A percentile compares a stretch with the other conserved stretches of the same genome.
Evolutionary conservation across 2,329 filamentous ascomycete genomes (phyloP).

Genomic region (Trichoderma cornu-damae): DNA sequence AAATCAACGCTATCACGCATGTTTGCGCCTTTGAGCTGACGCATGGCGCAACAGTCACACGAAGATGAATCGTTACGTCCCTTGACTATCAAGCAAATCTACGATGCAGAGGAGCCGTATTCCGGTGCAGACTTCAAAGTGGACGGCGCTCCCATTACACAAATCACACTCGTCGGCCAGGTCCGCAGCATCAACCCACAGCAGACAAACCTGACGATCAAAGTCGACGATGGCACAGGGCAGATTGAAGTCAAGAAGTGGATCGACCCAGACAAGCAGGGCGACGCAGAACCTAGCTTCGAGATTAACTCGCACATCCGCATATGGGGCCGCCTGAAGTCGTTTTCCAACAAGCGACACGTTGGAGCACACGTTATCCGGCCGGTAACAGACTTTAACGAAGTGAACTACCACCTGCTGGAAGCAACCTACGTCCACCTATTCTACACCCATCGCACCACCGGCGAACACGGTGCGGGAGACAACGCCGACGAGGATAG

Average conservation of each 20-base stretch:
- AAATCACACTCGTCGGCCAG: constrained; percentile 80
- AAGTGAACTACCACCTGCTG: constrained; percentile 86
- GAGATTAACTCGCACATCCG: constrained; percentile 75
- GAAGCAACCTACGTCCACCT: constrained; percentile 88
- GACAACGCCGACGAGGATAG: constrained; percentile 41
- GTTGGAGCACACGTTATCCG: constrained; percentile 77
- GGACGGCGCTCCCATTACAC: constrained; percentile 67
- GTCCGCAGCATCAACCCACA: constrained; percentile 82
- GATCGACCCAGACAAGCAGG: constrained; percentile 60
- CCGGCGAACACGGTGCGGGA: constrained; percentile 38
- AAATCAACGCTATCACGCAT: background rate
- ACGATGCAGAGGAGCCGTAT: constrained; percentile 73
- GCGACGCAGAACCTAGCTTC: constrained; percentile 49
- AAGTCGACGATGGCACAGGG: constrained; percentile 91
- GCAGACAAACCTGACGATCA: constrained; percentile 86
- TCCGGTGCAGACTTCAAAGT: constrained; percentile 73
- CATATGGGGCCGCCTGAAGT: constrained; percentile 78
- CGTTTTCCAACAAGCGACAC: constrained; percentile 77
- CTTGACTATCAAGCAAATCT: constrained; percentile 90
- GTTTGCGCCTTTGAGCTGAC: background rate
- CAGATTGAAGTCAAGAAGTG: constrained; percentile 87
- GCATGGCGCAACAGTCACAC: constrained; percentile 44
- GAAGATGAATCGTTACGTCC: constrained; percentile 84
- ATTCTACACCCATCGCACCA: constrained; percentile 68
- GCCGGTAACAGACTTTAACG: constrained; percentile 78